A percentile compares a stretch with the other conserved stretches of the same genome.
phyloP scores from a whole-genome alignment of 306 rosid genomes.

The Pyrus pyrifolia region DNA sequence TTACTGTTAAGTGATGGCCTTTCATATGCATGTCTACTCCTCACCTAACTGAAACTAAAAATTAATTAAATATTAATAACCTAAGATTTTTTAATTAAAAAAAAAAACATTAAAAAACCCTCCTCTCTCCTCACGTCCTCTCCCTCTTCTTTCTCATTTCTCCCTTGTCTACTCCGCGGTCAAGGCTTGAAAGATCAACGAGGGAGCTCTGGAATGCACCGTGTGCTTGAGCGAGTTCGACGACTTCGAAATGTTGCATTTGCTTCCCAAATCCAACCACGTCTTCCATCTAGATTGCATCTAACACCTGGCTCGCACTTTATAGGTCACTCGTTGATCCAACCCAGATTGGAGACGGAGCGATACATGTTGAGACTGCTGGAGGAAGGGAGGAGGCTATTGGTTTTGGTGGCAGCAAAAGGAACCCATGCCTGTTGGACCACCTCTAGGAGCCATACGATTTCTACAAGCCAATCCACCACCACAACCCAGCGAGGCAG shows the following conservation, averaged over 20 bases:
- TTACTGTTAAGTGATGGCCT: too few relatives aligned
- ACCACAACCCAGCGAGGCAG: too few relatives aligned
- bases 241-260: constrained; percentile 47
- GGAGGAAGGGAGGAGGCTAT: constrained; percentile 42
- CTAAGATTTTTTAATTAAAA: too few relatives aligned
- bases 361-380: constrained; percentile 44
- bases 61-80: too few relatives aligned
- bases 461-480: too few relatives aligned
- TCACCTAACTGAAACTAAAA: too few relatives aligned
- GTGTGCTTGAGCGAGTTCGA: constrained; percentile 62
- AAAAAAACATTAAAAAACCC: too few relatives aligned
- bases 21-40: too few relatives aligned
- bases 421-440: neutral
- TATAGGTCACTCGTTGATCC: constrained; percentile 52
- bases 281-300: constrained; percentile 63
- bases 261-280: constrained; percentile 61
- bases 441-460: too few relatives aligned
- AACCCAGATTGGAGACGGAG: constrained; percentile 30
- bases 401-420: constrained; percentile 15
- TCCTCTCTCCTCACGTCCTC: too few relatives aligned
- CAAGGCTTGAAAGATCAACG: constrained; percentile 41
- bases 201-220: constrained; percentile 49
- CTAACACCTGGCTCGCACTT: constrained; percentile 68
- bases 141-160: too few relatives aligned
- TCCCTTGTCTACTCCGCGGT: constrained; percentile 21